Percentiles rank a stretch among this genome's conserved stretches.
Conservation (phyloP, 345 rosid species). For the Bruguiera parviflora region DNA sequence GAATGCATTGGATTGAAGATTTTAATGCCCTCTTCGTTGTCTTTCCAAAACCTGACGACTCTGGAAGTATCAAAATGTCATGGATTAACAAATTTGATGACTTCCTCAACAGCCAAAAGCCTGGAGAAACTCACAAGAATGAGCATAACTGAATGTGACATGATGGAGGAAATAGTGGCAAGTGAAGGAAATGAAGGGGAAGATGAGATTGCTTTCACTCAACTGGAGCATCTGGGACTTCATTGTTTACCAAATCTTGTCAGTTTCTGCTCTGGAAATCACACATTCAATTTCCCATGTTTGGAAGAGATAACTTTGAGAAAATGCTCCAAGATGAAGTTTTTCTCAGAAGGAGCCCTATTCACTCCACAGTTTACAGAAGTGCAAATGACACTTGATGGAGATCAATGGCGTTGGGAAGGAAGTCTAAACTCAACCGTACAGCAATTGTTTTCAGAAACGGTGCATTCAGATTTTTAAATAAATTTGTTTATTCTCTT, state of each 20-base stretch:
- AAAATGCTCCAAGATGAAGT: neutral
- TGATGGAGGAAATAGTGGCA: conserved; percentile 14
- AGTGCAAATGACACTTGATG: neutral
- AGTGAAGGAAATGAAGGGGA: conserved; percentile 1
- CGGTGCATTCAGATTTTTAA: neutral
- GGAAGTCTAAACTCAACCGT: neutral
- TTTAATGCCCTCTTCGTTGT: conserved; percentile 10
- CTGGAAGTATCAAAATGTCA: conserved; percentile 16
- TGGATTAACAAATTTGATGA: conserved; percentile 9
- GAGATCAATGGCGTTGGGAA: neutral
- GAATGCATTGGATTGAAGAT: conserved; percentile 1
- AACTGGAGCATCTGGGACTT: conserved; percentile 15
- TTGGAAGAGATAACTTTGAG: conserved; percentile 1
- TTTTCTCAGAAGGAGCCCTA: neutral
- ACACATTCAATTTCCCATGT: conserved; percentile 1
- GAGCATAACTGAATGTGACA: conserved; percentile 16
- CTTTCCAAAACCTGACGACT: conserved; percentile 14
- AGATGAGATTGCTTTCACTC: conserved; percentile 7
- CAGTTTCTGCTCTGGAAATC: neutral
- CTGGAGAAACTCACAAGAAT: conserved; percentile 12
- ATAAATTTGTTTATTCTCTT: too few species aligned
- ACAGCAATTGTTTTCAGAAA: neutral
- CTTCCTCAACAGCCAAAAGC: conserved; percentile 15
- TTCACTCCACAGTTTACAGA: neutral
- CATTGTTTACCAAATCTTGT: conserved; percentile 12